phyloP scores from a whole-genome alignment of 306 rosid genomes.

The Inga laurina region DNA sequence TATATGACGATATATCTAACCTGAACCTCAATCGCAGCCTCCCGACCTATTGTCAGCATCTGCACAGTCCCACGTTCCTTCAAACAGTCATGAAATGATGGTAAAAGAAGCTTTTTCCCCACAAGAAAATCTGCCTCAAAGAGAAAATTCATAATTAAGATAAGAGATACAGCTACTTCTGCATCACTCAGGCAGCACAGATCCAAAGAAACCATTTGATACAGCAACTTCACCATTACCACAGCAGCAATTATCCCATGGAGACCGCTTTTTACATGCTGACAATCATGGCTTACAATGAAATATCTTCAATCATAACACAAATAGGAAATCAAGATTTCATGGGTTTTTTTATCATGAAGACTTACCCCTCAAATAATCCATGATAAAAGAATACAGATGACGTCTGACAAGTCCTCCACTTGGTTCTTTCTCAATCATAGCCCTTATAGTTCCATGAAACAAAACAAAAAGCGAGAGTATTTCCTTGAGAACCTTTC shows the following conservation, averaged over 20 bases:
- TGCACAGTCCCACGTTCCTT: conserved; percentile 96
- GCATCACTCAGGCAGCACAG: conserved; percentile 69
- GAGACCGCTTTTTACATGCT: conserved; percentile 89
- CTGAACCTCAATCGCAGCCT: conserved; percentile 99
- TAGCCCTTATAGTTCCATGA: conserved; percentile 79
- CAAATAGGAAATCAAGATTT: conserved; percentile 36
- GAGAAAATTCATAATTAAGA: conserved; percentile 63
- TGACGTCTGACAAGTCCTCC: conserved; percentile 75
- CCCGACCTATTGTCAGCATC: conserved; percentile 88
- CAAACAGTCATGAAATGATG: conserved; percentile 84
- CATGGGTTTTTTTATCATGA: conserved; percentile 26
- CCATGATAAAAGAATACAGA: conserved; percentile 86
- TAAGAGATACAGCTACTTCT: conserved; percentile 72
- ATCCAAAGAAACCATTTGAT: conserved; percentile 66
- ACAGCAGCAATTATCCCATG: conserved; percentile 92
- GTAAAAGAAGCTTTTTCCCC: conserved; percentile 82
- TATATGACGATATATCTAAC: conserved; percentile 42
- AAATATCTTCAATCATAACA: conserved; percentile 63
- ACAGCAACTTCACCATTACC: conserved; percentile 97
- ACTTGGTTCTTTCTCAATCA: conserved; percentile 85
- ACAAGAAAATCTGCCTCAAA: conserved; percentile 92
- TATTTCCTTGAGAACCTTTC: conserved; percentile 82
- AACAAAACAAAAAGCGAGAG: conserved; percentile 89
- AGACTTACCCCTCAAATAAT: conserved; percentile 86
- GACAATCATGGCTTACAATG: conserved; percentile 96